phyloP scores from a whole-genome alignment of 2,329 filamentous ascomycete species.

The Arthrobotrys conoides region DNA sequence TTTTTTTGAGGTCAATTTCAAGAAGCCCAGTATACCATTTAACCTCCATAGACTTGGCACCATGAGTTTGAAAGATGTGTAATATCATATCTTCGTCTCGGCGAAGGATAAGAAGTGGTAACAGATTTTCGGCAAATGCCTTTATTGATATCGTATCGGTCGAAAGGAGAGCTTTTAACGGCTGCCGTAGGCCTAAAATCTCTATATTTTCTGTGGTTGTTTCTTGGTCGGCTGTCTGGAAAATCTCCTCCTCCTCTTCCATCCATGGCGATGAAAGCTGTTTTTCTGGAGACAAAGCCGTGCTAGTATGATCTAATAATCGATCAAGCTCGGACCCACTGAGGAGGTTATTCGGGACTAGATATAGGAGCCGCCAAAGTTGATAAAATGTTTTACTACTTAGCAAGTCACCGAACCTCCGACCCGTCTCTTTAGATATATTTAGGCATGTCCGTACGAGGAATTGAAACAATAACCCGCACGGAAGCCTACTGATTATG shows the following conservation, averaged over 20 bases:
- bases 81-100: conserved; percentile 21
- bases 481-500: neutral
- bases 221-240: neutral
- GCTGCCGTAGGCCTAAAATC: neutral
- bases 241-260: neutral
- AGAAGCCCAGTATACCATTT: conserved; percentile 30
- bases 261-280: neutral
- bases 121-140: conserved; percentile 8
- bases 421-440: neutral
- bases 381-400: neutral
- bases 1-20: neutral
- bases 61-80: conserved; percentile 17
- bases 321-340: neutral
- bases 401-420: neutral
- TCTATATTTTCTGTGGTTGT: neutral
- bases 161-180: conserved; percentile 13
- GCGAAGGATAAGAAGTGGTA: conserved; percentile 31
- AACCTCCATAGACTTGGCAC: neutral
- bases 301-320: neutral
- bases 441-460: neutral
- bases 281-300: neutral
- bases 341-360: conserved; percentile 15
- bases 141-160: neutral
- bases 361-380: conserved; percentile 1
- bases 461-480: neutral